Percentiles rank a stretch among this genome's conserved stretches.
Evolutionary conservation across 2,329 filamentous ascomycete genomes (phyloP).

Genomic region (Alternaria consortialis): DNA sequence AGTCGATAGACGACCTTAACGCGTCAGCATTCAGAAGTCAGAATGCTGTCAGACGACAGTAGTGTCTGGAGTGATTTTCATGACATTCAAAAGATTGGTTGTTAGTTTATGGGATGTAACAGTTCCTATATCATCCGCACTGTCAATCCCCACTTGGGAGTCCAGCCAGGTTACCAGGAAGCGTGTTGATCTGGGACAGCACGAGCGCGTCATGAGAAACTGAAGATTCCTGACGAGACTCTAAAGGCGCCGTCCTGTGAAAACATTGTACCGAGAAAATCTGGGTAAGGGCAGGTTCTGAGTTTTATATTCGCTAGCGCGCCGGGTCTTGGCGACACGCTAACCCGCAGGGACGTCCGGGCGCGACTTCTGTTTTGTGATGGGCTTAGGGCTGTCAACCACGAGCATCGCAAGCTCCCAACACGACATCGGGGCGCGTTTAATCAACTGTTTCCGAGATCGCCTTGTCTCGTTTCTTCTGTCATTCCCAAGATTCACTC

Average conservation of each 20-base stretch:
- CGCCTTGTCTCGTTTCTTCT: background rate
- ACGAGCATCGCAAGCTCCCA: conserved; percentile 10
- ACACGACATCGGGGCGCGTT: conserved; percentile 3
- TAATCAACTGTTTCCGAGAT: background rate
- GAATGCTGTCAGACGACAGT: background rate
- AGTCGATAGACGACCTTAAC: background rate
- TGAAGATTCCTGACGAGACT: conserved; percentile 97
- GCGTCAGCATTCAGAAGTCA: background rate
- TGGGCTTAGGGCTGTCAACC: conserved; percentile 16
- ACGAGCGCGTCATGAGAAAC: conserved; percentile 99
- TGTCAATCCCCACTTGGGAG: conserved; percentile 58
- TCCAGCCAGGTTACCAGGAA: conserved; percentile 63
- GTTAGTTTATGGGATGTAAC: conserved; percentile 39
- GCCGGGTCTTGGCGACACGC: conserved; percentile 25
- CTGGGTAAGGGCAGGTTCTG: conserved; percentile 19
- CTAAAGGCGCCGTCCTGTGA: conserved; percentile 81
- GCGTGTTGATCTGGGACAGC: conserved; percentile 82
- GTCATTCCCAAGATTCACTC: background rate
- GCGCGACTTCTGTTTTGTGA: conserved; percentile 40
- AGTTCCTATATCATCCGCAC: conserved; percentile 55
- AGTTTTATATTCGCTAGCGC: conserved; percentile 31
- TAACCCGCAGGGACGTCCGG: conserved; percentile 16
- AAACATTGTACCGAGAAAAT: conserved; percentile 70
- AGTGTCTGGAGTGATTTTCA: background rate
- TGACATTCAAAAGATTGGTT: background rate